Percentiles rank a stretch among this genome's conserved stretches.
Conservation (phyloP, 176 grass and related monocot genomes). For the Panicum miliaceum region DNA sequence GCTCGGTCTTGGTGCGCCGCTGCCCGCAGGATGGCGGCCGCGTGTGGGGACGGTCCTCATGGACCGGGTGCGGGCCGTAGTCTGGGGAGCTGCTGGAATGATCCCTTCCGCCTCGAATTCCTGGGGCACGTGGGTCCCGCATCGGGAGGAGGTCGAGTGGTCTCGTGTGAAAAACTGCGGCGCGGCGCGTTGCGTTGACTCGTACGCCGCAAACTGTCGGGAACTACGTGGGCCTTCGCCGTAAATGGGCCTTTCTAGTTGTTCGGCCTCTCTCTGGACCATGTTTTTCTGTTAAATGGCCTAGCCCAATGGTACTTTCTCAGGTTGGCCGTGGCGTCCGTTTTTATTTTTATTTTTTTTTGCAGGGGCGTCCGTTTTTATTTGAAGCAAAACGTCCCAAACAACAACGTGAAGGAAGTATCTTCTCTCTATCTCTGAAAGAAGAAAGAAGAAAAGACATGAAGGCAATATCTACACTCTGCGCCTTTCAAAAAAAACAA, state of each 20-base stretch:
- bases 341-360: neutral
- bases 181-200: slow-evolving; percentile 28
- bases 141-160: slow-evolving; percentile 1
- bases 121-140: slow-evolving; percentile 40
- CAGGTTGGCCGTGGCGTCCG: too few species aligned
- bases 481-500: neutral
- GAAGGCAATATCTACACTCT: neutral
- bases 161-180: slow-evolving; percentile 44
- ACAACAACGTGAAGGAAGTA: neutral
- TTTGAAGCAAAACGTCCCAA: neutral
- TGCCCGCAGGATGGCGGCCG: rapidly evolving
- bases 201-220: too few species aligned
- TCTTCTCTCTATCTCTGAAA: too few species aligned
- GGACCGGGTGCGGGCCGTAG: neutral
- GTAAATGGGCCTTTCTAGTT: neutral
- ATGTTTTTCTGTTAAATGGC: neutral
- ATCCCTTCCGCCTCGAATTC: slow-evolving; percentile 57
- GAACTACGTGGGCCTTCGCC: neutral
- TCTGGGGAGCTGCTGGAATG: slow-evolving; percentile 38
- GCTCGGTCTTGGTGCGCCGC: slow-evolving; percentile 18
- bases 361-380: neutral
- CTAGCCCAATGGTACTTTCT: neutral
- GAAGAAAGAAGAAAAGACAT: neutral
- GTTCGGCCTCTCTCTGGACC: neutral
- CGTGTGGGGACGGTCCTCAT: neutral